Evolutionary conservation across 306 rosid species (phyloP).

Genomic region (Cercis canadensis): DNA sequence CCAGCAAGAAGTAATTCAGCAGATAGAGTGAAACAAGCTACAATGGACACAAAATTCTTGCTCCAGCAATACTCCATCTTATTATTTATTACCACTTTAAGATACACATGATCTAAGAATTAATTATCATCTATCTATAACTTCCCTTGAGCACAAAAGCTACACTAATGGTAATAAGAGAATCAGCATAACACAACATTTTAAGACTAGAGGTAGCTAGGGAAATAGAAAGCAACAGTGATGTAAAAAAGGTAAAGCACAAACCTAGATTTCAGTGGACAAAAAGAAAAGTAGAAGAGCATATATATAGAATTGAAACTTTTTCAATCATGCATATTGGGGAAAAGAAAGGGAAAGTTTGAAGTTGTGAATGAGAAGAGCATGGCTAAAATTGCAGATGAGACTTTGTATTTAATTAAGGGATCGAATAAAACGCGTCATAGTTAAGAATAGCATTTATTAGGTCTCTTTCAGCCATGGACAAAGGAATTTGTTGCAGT

Average conservation of each 20-base stretch:
- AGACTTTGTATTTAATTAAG: constrained; percentile 8
- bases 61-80: not conserved
- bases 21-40: constrained; percentile 15
- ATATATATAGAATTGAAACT: constrained; percentile 6
- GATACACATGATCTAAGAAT: not conserved
- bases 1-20: too few species aligned
- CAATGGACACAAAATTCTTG: constrained; percentile 19
- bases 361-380: too few species aligned
- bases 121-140: not conserved
- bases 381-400: not conserved
- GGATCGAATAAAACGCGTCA: constrained; percentile 13
- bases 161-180: not conserved
- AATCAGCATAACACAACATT: not conserved
- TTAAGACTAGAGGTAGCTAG: not conserved
- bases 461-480: constrained; percentile 23
- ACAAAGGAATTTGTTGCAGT: constrained; percentile 36
- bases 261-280: constrained; percentile 25
- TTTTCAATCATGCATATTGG: constrained; percentile 28
- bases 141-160: not conserved
- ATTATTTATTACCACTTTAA: not conserved
- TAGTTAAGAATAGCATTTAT: constrained; percentile 4
- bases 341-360: not conserved
- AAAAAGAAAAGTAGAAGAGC: constrained; percentile 17
- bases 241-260: constrained; percentile 16
- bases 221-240: not conserved